These are phyloP conservation scores for Syzygium oleosum DNA, from an alignment of 345 rosid species.

Conservation along the genomic window DNA sequence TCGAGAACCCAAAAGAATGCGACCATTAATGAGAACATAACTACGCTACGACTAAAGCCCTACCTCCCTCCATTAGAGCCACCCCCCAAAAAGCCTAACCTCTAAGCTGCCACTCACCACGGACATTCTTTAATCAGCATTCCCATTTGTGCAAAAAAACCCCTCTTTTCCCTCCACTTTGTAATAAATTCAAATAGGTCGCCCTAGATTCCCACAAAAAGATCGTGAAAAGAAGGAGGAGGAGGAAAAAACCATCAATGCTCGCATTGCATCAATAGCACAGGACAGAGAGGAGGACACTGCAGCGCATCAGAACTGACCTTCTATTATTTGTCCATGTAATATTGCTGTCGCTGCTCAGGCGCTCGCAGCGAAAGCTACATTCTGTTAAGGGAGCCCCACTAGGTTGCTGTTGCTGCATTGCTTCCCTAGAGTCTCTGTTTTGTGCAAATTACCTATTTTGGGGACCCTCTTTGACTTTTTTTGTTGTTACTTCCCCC, in stretches of 20 bases:
- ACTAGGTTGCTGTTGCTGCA: background rate
- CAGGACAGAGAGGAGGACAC: background rate
- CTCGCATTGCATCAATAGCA: background rate
- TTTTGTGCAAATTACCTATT: background rate
- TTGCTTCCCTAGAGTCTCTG: background rate
- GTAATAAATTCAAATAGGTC: background rate
- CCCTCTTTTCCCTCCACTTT: background rate
- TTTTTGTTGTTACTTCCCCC: conserved; percentile 5
- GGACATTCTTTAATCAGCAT: conserved; percentile 19
- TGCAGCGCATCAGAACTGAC: background rate
- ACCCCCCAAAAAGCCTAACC: background rate
- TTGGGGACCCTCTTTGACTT: background rate
- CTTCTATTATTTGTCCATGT: background rate
- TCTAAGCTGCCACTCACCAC: background rate
- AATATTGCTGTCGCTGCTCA: background rate
- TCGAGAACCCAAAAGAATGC: conserved; percentile 30
- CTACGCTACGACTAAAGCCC: background rate
- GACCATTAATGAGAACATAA: conserved; percentile 16
- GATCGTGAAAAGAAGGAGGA: background rate
- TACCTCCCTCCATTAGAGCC: background rate
- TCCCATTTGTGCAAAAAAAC: background rate
- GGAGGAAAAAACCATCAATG: background rate
- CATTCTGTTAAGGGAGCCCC: background rate
- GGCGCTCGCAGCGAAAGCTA: background rate
- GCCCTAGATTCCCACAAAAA: background rate